Conservation (phyloP, 805 yeast genomes). For the Hanseniaspora jakobsenii region DNA sequence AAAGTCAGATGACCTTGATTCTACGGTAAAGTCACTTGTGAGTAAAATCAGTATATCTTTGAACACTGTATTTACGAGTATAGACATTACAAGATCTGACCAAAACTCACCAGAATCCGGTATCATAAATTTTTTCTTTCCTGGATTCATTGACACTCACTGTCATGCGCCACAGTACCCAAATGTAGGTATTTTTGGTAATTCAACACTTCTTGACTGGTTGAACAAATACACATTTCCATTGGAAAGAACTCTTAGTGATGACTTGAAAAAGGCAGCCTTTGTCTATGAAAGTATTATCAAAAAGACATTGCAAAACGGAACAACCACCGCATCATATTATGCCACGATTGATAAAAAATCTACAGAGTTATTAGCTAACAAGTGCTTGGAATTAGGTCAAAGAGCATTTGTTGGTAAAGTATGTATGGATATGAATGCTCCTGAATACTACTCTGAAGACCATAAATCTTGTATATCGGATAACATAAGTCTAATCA, state of each 20-base stretch:
- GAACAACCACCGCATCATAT: constrained; percentile 88
- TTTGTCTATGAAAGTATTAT: constrained; percentile 57
- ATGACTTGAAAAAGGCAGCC: constrained; percentile 41
- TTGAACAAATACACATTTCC: constrained; percentile 79
- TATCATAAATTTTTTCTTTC: constrained; percentile 46
- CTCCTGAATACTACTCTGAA: constrained; percentile 61
- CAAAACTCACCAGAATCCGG: too few species aligned
- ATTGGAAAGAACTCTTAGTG: constrained; percentile 52
- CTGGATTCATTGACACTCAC: constrained; percentile 75
- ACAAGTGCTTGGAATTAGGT: constrained; percentile 50
- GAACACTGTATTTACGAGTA: too few species aligned
- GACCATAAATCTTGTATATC: constrained; percentile 38
- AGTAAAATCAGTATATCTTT: too few species aligned
- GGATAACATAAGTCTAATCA: constrained; percentile 44
- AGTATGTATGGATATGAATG: constrained; percentile 83
- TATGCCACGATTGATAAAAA: constrained; percentile 77
- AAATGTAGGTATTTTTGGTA: constrained; percentile 72
- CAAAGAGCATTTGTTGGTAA: constrained; percentile 88
- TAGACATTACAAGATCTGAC: too few species aligned
- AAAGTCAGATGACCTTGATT: too few species aligned
- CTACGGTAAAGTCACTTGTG: too few species aligned
- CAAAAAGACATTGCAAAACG: constrained; percentile 55
- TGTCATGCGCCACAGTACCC: constrained; percentile 81
- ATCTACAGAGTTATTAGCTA: constrained; percentile 67
- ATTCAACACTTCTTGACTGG: constrained; percentile 82